Conservation (phyloP, 83 land plant species). For the Isoetes engelmannii region DNA sequence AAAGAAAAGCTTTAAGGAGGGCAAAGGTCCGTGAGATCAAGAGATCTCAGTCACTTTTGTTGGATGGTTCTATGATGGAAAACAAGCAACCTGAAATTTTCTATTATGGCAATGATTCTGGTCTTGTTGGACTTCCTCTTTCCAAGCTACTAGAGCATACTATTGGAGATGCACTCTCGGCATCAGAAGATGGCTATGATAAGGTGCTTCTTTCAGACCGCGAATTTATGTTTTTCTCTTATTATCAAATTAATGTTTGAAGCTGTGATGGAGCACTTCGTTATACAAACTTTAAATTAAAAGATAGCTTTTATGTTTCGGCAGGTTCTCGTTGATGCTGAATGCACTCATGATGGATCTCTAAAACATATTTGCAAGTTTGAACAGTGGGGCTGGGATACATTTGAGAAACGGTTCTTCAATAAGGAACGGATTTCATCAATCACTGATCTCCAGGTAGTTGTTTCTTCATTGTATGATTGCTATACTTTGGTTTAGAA, state of each 20-base stretch:
- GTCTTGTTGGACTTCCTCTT: conserved; percentile 61
- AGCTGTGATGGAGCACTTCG: background rate
- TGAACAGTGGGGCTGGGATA: conserved; percentile 95
- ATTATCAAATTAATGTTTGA: background rate
- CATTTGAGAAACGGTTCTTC: conserved; percentile 75
- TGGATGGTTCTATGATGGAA: conserved; percentile 5
- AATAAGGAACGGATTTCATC: conserved; percentile 65
- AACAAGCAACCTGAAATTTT: conserved; percentile 54
- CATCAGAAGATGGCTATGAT: conserved; percentile 61
- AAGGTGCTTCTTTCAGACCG: conserved; percentile 41
- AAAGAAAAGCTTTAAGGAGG: conserved; percentile 42
- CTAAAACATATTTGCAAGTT: conserved; percentile 79
- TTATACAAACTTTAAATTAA: background rate
- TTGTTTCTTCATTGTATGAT: background rate
- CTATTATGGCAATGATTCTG: conserved; percentile 79
- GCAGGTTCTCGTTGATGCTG: conserved; percentile 97
- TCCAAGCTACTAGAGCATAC: conserved; percentile 29
- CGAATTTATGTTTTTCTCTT: too few species aligned
- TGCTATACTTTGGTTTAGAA: background rate
- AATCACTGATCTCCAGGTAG: conserved; percentile 73
- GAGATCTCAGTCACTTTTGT: background rate
- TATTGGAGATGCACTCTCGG: conserved; percentile 12
- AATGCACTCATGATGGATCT: conserved; percentile 99
- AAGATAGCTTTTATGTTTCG: background rate
- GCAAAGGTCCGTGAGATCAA: conserved; percentile 11